Evolutionary conservation across 148 eudicot species (phyloP), one percentile per base, ranked within the genome.

Genomic region (Pharnaceum exiguum): DNA sequence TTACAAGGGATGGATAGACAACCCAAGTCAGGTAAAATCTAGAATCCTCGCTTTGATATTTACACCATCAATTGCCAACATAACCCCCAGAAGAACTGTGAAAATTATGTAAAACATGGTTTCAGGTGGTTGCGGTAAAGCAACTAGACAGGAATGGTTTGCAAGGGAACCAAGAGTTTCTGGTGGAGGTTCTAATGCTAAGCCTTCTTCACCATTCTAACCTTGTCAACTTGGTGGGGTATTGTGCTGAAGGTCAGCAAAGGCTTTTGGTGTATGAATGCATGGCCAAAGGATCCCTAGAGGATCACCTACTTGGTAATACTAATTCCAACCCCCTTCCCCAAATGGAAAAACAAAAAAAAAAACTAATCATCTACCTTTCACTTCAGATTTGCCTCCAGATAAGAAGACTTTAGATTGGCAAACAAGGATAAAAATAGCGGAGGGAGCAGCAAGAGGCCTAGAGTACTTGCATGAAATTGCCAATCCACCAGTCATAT

Each of bases 241-340:
- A 89, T 67, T 89, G 96, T 51, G 73, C 80, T 1, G 96, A 89
- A 64, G 96, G 84, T 5, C 68, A 75, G 32, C 87, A 89, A 16
- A 68, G 93, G 63, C 57, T 85, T 51, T 71, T 89, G 51, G 96
- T 82, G 11, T 89, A 89, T 12, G 89, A 89, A 62, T 89, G 45
- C 82, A 82, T 89, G 96, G 48, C 63, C n/a, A 80, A 78, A 30
- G 96, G 96, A 7, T 89, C 96, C 21, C 79, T 89, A 2, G 96
- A 89, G 55, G 83, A 85, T 69, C 96, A 85, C 56, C 93, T 89
- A 57, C 80, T 89, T 36, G 78, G 96, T 82, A 82, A 5, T 11
- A 19, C 10, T 2, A 3, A 1, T 44, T n/a, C 18, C 45, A 15
- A 21, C n/a, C n/a, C n/a, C n/a, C n/a, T n/a, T n/a, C n/a, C n/a